phyloP scores from a whole-genome alignment of 495 filamentous ascomycete genomes.

The Cudoniella acicularis region DNA sequence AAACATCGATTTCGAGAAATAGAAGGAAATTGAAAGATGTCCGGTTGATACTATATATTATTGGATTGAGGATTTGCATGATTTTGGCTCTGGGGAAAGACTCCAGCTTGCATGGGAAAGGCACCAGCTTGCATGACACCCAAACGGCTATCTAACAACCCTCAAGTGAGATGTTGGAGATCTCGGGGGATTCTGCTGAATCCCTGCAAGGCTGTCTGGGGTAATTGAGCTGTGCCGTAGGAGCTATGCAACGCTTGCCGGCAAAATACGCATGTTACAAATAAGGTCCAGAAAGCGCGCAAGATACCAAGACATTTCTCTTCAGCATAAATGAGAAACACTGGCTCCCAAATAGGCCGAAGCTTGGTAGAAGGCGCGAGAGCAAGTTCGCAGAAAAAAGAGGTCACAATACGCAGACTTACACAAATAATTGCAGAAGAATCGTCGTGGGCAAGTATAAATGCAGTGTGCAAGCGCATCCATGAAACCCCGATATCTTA shows the following conservation, averaged over 20 bases:
- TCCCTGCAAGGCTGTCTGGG: not conserved
- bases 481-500: not conserved
- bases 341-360: too few species aligned
- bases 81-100: not conserved
- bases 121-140: not conserved
- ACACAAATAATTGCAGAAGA: not conserved
- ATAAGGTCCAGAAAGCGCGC: not conserved
- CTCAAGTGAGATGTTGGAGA: not conserved
- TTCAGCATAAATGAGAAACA: not conserved
- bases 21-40: not conserved
- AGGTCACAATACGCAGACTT: not conserved
- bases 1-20: not conserved
- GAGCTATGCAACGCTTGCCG: not conserved
- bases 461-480: not conserved
- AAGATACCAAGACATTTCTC: not conserved
- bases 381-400: too few species aligned
- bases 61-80: not conserved
- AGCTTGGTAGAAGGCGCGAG: too few species aligned
- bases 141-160: not conserved
- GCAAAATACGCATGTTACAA: not conserved
- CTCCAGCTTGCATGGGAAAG: not conserved
- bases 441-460: not conserved
- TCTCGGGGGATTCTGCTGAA: not conserved
- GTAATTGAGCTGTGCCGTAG: not conserved
- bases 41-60: not conserved